phyloP scores from a whole-genome alignment of 1,284 basidiomycete genomes.

The Moniliophthora roreri region DNA sequence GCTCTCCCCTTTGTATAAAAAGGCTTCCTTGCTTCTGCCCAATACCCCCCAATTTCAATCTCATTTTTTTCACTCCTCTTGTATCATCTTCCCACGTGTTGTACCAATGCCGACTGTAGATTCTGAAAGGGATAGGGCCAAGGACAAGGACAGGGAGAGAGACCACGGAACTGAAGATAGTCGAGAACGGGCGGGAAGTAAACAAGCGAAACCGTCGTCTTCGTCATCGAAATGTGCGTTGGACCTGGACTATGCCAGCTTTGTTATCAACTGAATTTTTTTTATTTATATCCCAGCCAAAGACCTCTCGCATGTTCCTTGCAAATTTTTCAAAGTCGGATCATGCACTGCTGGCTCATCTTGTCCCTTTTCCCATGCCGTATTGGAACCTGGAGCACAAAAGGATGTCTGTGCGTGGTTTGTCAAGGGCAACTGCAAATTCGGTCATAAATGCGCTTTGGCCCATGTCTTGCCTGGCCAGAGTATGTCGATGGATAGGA shows the following conservation, averaged over 20 bases:
- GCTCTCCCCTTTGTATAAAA: slow-evolving; percentile 5
- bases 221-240: slow-evolving; percentile 13
- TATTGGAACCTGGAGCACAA: slow-evolving; percentile 70
- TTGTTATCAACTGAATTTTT: neutral
- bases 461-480: slow-evolving; percentile 95
- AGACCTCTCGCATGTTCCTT: slow-evolving; percentile 95
- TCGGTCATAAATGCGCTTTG: slow-evolving; percentile 95
- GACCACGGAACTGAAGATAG: slow-evolving; percentile 1
- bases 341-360: slow-evolving; percentile 93
- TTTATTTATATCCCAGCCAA: slow-evolving; percentile 53
- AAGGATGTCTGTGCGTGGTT: slow-evolving; percentile 97
- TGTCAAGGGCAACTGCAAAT: slow-evolving; percentile 95
- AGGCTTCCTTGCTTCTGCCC: neutral
- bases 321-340: slow-evolving; percentile 96
- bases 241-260: no score
- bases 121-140: slow-evolving; percentile 6
- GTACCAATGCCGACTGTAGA: slow-evolving; percentile 6
- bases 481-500: slow-evolving; percentile 93
- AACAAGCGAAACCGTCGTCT: slow-evolving; percentile 5
- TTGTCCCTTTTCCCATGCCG: slow-evolving; percentile 89
- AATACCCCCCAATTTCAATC: neutral
- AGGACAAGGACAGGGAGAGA: slow-evolving; percentile 6
- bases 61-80: neutral
- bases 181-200: neutral
- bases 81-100: neutral